Evolutionary conservation across 2,329 filamentous ascomycete species (phyloP).

Genomic region (Bisporella sp.): DNA sequence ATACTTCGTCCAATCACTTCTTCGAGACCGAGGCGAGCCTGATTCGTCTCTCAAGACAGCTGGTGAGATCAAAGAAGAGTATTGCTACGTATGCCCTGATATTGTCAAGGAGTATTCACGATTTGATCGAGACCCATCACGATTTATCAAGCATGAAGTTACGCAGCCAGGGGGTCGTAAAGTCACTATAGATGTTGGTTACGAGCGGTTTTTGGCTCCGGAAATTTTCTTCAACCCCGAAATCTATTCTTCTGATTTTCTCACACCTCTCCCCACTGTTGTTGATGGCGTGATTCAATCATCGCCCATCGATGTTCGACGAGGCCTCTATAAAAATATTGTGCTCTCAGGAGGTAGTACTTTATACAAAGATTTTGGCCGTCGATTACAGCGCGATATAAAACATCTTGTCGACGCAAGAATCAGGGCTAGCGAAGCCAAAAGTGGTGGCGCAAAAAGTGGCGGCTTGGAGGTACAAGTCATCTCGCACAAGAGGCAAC

Average conservation of each 20-base stretch:
- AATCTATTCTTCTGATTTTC: constrained; percentile 97
- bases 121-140: constrained; percentile 86
- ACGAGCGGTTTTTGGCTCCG: constrained; percentile 94
- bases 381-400: constrained; percentile 93
- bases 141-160: constrained; percentile 86
- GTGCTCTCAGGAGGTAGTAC: constrained; percentile 95
- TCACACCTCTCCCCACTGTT: constrained; percentile 88
- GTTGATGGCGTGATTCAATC: constrained; percentile 97
- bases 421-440: constrained; percentile 85
- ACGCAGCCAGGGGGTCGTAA: constrained; percentile 78
- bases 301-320: constrained; percentile 92
- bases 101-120: constrained; percentile 97
- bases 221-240: constrained; percentile 99
- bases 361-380: constrained; percentile 96
- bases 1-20: constrained; percentile 94
- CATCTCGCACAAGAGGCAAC: constrained; percentile 93
- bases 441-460: constrained; percentile 81
- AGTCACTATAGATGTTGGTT: constrained; percentile 85
- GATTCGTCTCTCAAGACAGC: constrained; percentile 97
- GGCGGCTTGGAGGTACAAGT: constrained; percentile 95
- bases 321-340: constrained; percentile 99
- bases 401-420: constrained; percentile 90
- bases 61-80: constrained; percentile 97
- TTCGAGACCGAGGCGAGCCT: constrained; percentile 91
- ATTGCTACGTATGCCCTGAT: constrained; percentile 97